Evolutionary conservation across 176 grass and related monocot species (phyloP).

Genomic region (Bolboschoenus planiculmis): DNA sequence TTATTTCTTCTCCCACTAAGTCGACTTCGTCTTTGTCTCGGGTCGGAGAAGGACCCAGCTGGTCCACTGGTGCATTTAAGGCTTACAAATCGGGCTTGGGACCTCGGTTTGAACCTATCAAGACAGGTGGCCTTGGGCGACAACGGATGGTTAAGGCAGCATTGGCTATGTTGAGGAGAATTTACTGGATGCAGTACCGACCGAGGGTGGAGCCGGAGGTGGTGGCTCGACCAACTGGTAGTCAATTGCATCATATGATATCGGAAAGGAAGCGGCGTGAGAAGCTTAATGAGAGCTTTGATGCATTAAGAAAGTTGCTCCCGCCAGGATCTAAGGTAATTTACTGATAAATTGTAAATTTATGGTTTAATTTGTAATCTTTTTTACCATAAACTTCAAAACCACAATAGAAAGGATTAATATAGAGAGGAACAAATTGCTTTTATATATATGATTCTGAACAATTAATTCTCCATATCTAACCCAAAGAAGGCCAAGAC

Average conservation of each 20-base stretch:
- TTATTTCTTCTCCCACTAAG: conserved; percentile 31
- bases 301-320: conserved; percentile 56
- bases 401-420: not conserved
- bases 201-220: conserved; percentile 20
- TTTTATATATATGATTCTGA: not conserved
- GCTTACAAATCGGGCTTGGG: conserved; percentile 38
- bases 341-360: not conserved
- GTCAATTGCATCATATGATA: conserved; percentile 84
- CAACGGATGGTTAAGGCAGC: conserved; percentile 71
- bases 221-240: conserved; percentile 17
- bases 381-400: not conserved
- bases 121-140: conserved; percentile 4
- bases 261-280: conserved; percentile 76
- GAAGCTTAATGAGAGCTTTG: conserved; percentile 88
- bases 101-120: not conserved
- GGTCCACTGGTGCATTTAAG: conserved; percentile 33
- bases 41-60: not conserved
- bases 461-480: not conserved
- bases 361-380: not conserved
- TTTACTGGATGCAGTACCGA: conserved; percentile 25
- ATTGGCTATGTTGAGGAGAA: conserved; percentile 35
- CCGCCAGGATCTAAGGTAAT: conserved; percentile 61
- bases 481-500: not conserved
- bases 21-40: not conserved
- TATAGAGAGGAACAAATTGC: not conserved